A percentile compares a stretch with the other conserved stretches of the same genome.
Evolutionary conservation across 2,329 filamentous ascomycete genomes (phyloP).

Genomic region (Mycosphaerella sp.): DNA sequence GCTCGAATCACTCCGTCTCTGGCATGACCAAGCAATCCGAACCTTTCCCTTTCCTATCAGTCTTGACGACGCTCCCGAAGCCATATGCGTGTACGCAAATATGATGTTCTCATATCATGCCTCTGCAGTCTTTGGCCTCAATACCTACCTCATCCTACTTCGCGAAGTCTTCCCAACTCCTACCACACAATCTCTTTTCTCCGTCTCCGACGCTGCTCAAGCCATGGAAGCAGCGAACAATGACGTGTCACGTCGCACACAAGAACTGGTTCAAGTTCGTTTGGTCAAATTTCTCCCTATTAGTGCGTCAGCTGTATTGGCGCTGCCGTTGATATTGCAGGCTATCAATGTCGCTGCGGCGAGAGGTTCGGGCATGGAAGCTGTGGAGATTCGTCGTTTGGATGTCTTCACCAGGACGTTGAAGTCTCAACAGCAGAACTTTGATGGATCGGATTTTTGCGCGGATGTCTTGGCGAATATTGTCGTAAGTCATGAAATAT

Average conservation of each 20-base stretch:
- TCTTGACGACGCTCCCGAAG: slow-evolving; percentile 19
- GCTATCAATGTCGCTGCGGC: slow-evolving; percentile 22
- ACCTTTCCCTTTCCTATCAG: slow-evolving; percentile 20
- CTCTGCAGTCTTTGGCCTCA: slow-evolving; percentile 19
- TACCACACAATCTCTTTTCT: slow-evolving; percentile 12
- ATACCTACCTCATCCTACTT: slow-evolving; percentile 19
- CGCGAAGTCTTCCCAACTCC: slow-evolving; percentile 15
- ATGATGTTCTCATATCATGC: slow-evolving; percentile 25
- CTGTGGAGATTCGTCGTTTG: slow-evolving; percentile 16
- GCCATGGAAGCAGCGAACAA: slow-evolving; percentile 19
- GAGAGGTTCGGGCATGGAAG: slow-evolving; percentile 19
- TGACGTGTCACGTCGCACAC: slow-evolving; percentile 19
- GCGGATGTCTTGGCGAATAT: slow-evolving; percentile 20
- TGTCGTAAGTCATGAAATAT: neutral
- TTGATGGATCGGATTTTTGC: slow-evolving; percentile 22
- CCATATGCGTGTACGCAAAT: slow-evolving; percentile 21
- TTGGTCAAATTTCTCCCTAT: slow-evolving; percentile 20
- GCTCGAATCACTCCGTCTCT: slow-evolving; percentile 15
- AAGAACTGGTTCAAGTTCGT: slow-evolving; percentile 22
- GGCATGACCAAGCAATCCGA: slow-evolving; percentile 20
- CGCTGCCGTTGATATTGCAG: slow-evolving; percentile 16
- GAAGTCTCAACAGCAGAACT: slow-evolving; percentile 20
- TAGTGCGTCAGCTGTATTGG: slow-evolving; percentile 17
- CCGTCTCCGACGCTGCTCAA: slow-evolving; percentile 19
- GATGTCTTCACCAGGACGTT: slow-evolving; percentile 21